Percentiles rank a stretch among this genome's conserved stretches.
These are phyloP conservation scores for Keqinozyma sinolaborantium DNA, from an alignment of 1,139 yeast species.

Conservation along the genomic window DNA sequence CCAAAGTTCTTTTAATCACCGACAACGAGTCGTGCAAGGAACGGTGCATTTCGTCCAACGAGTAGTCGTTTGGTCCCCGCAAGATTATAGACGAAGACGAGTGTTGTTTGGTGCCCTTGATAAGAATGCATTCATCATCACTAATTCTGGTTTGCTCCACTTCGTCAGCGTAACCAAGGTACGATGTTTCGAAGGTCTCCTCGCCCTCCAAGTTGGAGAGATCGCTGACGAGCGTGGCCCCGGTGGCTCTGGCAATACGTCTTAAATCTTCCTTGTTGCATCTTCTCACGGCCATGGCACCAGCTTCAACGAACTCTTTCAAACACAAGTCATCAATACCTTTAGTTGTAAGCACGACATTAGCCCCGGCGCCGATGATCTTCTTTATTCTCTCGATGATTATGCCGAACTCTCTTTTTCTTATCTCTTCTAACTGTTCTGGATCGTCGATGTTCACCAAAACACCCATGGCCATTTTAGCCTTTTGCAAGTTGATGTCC, in stretches of 20 bases:
- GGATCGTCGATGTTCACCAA: constrained; percentile 97
- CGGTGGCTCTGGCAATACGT: constrained; percentile 97
- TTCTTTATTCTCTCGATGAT: constrained; percentile 84
- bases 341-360: constrained; percentile 93
- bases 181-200: constrained; percentile 86
- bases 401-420: constrained; percentile 92
- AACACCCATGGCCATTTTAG: constrained; percentile 98
- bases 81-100: constrained; percentile 88
- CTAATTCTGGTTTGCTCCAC: constrained; percentile 89
- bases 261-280: constrained; percentile 96
- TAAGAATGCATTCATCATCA: constrained; percentile 95
- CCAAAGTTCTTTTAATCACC: constrained; percentile 94
- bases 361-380: constrained; percentile 91
- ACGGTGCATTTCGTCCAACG: constrained; percentile 98
- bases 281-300: constrained; percentile 97
- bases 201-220: constrained; percentile 97
- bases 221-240: constrained; percentile 85
- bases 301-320: constrained; percentile 92
- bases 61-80: constrained; percentile 95
- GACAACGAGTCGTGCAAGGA: constrained; percentile 91
- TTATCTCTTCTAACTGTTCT: constrained; percentile 91
- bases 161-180: constrained; percentile 88
- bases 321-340: constrained; percentile 97
- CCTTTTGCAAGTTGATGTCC: constrained; percentile 92
- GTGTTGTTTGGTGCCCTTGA: constrained; percentile 92